Evolutionary conservation across 345 rosid genomes (phyloP).

Genomic region (Combretum micranthum): DNA sequence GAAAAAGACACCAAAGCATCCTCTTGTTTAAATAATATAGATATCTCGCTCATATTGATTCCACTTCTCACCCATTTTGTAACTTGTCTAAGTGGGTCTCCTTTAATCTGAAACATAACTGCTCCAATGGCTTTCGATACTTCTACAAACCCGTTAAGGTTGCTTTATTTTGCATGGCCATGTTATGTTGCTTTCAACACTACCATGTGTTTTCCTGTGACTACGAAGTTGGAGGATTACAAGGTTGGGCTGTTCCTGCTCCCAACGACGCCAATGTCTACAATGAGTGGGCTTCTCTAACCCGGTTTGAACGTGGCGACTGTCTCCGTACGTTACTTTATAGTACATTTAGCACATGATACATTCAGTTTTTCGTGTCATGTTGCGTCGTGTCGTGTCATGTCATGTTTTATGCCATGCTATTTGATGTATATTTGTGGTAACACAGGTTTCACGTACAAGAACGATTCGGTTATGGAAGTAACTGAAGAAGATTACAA

Average conservation of each 20-base stretch:
- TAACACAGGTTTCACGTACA: constrained; percentile 36
- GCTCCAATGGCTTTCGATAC: constrained; percentile 9
- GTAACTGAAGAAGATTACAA: constrained; percentile 41
- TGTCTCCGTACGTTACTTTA: constrained; percentile 39
- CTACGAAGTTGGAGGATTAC: constrained; percentile 35
- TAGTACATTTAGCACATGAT: no score
- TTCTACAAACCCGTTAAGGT: neutral
- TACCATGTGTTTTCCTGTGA: constrained; percentile 28
- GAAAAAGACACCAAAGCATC: no score
- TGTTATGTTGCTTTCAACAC: constrained; percentile 15
- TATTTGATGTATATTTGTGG: no score
- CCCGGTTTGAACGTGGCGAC: constrained; percentile 46
- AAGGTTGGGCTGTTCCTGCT: constrained; percentile 50
- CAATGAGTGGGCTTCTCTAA: constrained; percentile 58
- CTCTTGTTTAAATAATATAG: no score
- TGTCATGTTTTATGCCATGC: no score
- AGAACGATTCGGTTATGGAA: constrained; percentile 49
- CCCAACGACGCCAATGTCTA: constrained; percentile 36
- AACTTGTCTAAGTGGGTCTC: no score
- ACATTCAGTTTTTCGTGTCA: no score
- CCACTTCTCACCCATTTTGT: no score
- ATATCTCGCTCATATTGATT: no score
- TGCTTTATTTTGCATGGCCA: constrained; percentile 5
- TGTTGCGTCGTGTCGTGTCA: no score
- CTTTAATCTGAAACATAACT: neutral